Evolutionary conservation across 1,139 yeast genomes (phyloP), one percentile per base, ranked within the genome.

Genomic region (Entelexis paramagnoliae): DNA sequence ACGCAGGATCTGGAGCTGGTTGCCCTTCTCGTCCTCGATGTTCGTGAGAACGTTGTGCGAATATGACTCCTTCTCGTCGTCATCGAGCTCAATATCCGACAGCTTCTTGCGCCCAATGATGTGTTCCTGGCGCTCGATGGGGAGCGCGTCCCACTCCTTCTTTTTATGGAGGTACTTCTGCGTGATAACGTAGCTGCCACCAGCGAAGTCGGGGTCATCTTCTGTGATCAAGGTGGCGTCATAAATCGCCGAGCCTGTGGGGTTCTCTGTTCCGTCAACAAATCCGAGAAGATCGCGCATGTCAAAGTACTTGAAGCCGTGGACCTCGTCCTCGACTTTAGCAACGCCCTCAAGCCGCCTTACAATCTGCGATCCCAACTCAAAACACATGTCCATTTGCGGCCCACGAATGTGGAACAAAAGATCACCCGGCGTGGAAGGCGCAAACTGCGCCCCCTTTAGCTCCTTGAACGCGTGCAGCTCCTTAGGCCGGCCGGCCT

Each of bases 211-310:
- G 14, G 41, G 42, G 36, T 56, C 58, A n/a, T 55, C 55, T 22
- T 48, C 49, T 3, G 51, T 44, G 29, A 55, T 46, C 11, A 55
- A 36, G 4, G 59, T 46, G n/a, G 57, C 53, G 7, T 42, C 48
- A 17, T 20, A 17, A 6, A 52, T 39, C 7, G 43, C 56, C 9
- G 19, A 20, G n/a, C 57, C 59, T 5, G 40, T 49, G 17, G 60
- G 60, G 49, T 58, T 58, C 17, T 59, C 60, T 8, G 60, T 58
- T 29, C 60, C 60, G 28, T 58, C 60, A 8, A 58, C 60, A 39
- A 58, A 58, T 7, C 60, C 60, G n/a, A 58, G 58, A 6, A 58
- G 56, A 40, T 58, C 60, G 16, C 60, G 58, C 35, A 43, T 49
- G 44, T 58, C 60, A 20, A 50, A 54, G 50, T 58, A 57, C 38